Percentiles rank a stretch among this genome's conserved stretches.
Evolutionary conservation across 305 asterid genomes (phyloP).

Genomic region (Fraxinus sp.): DNA sequence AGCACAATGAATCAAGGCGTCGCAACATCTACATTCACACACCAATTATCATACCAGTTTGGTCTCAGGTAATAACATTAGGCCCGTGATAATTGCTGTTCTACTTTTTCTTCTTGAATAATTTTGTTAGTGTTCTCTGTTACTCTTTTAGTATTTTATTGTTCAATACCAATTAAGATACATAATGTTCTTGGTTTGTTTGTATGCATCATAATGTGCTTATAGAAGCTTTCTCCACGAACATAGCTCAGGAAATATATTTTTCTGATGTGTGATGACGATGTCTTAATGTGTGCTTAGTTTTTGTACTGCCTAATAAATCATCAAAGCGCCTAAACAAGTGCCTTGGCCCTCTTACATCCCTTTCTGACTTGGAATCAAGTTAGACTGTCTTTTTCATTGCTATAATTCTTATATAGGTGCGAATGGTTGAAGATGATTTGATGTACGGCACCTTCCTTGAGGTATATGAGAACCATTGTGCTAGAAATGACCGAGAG

Average conservation of each 20-base stretch:
- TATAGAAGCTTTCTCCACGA: neutral
- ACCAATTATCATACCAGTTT: slow-evolving; percentile 96
- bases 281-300: slow-evolving; percentile 5
- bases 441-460: slow-evolving; percentile 95
- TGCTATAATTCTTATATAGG: slow-evolving; percentile 46
- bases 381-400: slow-evolving; percentile 2
- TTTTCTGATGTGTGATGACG: neutral
- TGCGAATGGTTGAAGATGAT: slow-evolving; percentile 99
- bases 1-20: slow-evolving; percentile 97
- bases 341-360: neutral
- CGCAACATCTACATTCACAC: slow-evolving; percentile 97
- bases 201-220: neutral
- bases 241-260: neutral
- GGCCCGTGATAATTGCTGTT: neutral
- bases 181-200: neutral
- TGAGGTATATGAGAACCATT: slow-evolving; percentile 97
- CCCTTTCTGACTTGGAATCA: slow-evolving; percentile 12
- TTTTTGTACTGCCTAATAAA: neutral
- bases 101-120: neutral
- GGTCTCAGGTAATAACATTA: slow-evolving; percentile 84
- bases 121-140: neutral
- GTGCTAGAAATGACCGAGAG: slow-evolving; percentile 94
- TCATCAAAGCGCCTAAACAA: neutral
- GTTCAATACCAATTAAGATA: neutral
- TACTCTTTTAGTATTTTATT: neutral